Evolutionary conservation across 2,329 filamentous ascomycete genomes (phyloP).

Genomic region (Chrysosporium keratinophilum): DNA sequence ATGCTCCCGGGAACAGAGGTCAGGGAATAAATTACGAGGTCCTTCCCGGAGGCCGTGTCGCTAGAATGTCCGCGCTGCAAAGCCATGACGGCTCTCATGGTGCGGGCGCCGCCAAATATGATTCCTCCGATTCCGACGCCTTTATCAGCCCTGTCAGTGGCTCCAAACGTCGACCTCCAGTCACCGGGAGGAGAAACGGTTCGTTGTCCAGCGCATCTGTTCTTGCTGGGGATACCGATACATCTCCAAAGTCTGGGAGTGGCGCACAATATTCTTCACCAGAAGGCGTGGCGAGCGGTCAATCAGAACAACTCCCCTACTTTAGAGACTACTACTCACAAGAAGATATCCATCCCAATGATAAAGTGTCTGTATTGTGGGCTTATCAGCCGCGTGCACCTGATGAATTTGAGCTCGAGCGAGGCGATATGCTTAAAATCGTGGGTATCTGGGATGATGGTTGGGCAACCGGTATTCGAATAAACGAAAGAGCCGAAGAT

Average conservation of each 20-base stretch:
- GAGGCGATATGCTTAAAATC: conserved; percentile 96
- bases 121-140: conserved; percentile 52
- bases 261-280: conserved; percentile 71
- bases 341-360: conserved; percentile 86
- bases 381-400: conserved; percentile 88
- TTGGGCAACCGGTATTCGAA: conserved; percentile 86
- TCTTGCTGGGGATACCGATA: conserved; percentile 56
- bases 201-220: conserved; percentile 79
- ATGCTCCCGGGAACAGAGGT: conserved; percentile 25
- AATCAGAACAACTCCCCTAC: conserved; percentile 88
- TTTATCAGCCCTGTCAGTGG: conserved; percentile 64
- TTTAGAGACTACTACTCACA: conserved; percentile 99
- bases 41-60: conserved; percentile 77
- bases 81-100: conserved; percentile 48
- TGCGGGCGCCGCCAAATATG: conserved; percentile 41
- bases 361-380: conserved; percentile 86
- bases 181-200: conserved; percentile 59
- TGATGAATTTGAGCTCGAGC: conserved; percentile 86
- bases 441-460: conserved; percentile 99
- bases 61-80: conserved; percentile 90
- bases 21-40: conserved; percentile 54
- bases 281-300: conserved; percentile 70
- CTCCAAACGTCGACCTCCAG: conserved; percentile 38
- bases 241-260: conserved; percentile 60
- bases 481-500: conserved; percentile 75